A percentile compares a stretch with the other conserved stretches of the same genome.
These are phyloP conservation scores for Fusarium sp. DNA, from an alignment of 2,329 filamentous ascomycete genomes.

Conservation along the genomic window DNA sequence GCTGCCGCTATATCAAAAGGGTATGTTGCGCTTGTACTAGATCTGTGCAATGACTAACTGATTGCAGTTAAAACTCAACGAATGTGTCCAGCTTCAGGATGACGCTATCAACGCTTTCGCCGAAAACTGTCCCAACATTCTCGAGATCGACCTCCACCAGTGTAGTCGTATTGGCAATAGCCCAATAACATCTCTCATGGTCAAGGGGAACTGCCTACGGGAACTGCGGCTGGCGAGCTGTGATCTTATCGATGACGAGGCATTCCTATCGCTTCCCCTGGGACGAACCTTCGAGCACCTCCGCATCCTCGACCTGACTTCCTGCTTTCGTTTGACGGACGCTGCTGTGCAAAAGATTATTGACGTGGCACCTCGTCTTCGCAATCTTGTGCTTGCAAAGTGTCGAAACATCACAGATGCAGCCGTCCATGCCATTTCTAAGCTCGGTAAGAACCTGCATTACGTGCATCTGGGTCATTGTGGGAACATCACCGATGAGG, in stretches of 20 bases:
- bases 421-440: constrained; percentile 86
- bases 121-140: constrained; percentile 85
- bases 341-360: constrained; percentile 90
- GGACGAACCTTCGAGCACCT: constrained; percentile 82
- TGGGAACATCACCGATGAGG: constrained; percentile 86
- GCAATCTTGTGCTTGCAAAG: constrained; percentile 94
- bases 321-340: constrained; percentile 84
- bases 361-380: constrained; percentile 81
- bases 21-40: constrained; percentile 58
- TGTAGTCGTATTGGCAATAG: constrained; percentile 83
- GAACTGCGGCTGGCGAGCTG: constrained; percentile 90
- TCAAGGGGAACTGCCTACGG: constrained; percentile 81
- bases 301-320: constrained; percentile 92
- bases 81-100: constrained; percentile 86
- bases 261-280: constrained; percentile 80
- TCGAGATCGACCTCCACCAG: constrained; percentile 94
- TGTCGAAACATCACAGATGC: constrained; percentile 92
- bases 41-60: constrained; percentile 16
- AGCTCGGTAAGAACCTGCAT: constrained; percentile 93
- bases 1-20: constrained; percentile 85
- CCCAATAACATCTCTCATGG: constrained; percentile 82
- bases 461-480: constrained; percentile 97
- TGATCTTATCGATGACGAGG: constrained; percentile 82
- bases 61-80: constrained; percentile 86
- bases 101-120: constrained; percentile 86